Evolutionary conservation across 2,329 filamentous ascomycete species (phyloP), one percentile per base, ranked within the genome.

Genomic region (Ophiosphaerella narmari): DNA sequence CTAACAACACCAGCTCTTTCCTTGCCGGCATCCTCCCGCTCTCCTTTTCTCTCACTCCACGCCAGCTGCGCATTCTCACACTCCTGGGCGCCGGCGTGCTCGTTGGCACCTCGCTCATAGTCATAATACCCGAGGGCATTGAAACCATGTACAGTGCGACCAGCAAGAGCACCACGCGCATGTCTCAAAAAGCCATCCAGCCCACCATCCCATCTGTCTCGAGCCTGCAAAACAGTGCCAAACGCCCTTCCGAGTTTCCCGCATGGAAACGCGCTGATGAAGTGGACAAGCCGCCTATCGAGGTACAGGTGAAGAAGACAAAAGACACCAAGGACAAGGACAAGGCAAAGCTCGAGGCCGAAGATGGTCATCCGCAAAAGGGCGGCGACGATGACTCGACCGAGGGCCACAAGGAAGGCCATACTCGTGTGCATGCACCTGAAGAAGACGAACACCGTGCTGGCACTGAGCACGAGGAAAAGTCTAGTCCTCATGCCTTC

Each of bases 101-200:
- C 7, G 92, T 99, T 13, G 94, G 94, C 32, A 97, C 94, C 24
- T 93, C 93, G 1, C 82, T 99, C 58, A 93, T 97, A 58, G 91
- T 99, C 29, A 97, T 99, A 68, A 96, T 99, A 65, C 94, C 94
- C 1, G 94, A 99, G 74, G 94, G 94, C 33, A 87, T 97, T 52
- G 92, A 97, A 70, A 93, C 94, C 3, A 82, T 97, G 49, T 90
- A 94, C 62, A 86, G 77, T 60, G 80, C 83, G 33, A 57, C 55
- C 24, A 50, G 54, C 29, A 60, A 65, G 42, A 56, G 54, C 39
- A 64, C 67, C 42, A 46, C 59, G n/a, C 66, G 63, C 43, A 52
- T 58, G 35, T 50, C 60, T 4, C 55, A 56, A 7, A 57, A 61
- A 36, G 45, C 39, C 35, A 45, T 63, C n/a, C 59, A 66, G 32